A percentile compares a stretch with the other conserved stretches of the same genome.
These are phyloP conservation scores for Talaromyces sp. DNA, from an alignment of 2,329 filamentous ascomycete species.

Conservation along the genomic window DNA sequence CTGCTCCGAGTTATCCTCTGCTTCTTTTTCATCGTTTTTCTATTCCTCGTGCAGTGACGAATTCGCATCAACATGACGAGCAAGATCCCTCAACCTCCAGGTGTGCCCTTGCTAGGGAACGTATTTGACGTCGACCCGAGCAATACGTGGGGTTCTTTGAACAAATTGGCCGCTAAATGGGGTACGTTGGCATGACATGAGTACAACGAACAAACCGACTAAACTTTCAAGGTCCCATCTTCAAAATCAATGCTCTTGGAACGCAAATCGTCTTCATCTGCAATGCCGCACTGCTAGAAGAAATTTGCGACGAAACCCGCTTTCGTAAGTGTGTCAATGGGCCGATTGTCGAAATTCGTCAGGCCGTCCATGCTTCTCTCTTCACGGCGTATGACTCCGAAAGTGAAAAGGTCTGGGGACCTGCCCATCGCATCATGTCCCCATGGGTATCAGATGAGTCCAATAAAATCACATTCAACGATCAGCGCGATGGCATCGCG, in stretches of 20 bases:
- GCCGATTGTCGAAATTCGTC: constrained; percentile 54
- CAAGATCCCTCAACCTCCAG: constrained; percentile 51
- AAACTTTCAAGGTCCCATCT: constrained; percentile 55
- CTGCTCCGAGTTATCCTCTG: background rate
- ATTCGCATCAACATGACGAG: constrained; percentile 36
- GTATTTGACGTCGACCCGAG: constrained; percentile 48
- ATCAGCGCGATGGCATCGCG: constrained; percentile 49
- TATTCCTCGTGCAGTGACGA: background rate
- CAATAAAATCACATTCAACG: constrained; percentile 41
- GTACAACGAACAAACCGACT: background rate
- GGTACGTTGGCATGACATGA: constrained; percentile 30
- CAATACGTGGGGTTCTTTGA: constrained; percentile 51
- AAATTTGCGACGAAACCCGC: constrained; percentile 63
- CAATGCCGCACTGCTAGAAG: constrained; percentile 57
- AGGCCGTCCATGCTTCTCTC: constrained; percentile 61
- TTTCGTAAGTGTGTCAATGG: constrained; percentile 54
- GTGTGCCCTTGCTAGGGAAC: constrained; percentile 52
- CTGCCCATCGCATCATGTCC: constrained; percentile 54
- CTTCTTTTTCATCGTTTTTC: background rate
- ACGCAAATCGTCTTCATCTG: constrained; percentile 50
- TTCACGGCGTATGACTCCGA: constrained; percentile 54
- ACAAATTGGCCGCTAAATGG: constrained; percentile 47
- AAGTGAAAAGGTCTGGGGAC: constrained; percentile 57
- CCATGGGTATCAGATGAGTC: constrained; percentile 44
- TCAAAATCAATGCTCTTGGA: constrained; percentile 50